Base-by-base conservation (phyloP, 768 basidiomycete genomes). In the Serpula lacrymans region DNA sequence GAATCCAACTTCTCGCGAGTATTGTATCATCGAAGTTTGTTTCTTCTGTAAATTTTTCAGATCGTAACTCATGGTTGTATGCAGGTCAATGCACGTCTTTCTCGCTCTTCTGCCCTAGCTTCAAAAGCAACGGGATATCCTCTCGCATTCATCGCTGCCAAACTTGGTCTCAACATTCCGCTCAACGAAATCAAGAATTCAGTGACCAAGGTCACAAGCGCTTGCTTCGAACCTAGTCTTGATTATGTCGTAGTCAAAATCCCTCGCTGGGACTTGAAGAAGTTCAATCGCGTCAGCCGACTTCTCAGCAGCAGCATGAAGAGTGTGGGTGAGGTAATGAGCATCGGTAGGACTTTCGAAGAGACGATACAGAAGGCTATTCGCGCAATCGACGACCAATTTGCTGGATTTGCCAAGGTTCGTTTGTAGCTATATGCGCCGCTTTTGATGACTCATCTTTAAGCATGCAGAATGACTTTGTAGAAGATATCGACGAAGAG, bases 331-430 rank as follows among this genome's bases (percentile, higher is more conserved):
- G 95, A 99, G 65, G 95, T 99, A 42, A 99, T 99, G 96, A 91
- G 89, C 51, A 98, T 99, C 50, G 95, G 95, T 11, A 74, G 95
- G 52, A 96, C 93, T 4, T 99, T 99, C 56, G 95, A 98, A 62
- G 95, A 99, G 72, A 97, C 94, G 1, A 85, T 98, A 41, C 95
- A 98, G 64, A 98, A 99, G 69, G 96, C 95, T 3, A 95, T 98
- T 47, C 74, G 95, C 24, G 86, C 92, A 3, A 96, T 99, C 52
- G 96, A 98, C 58, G 95, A 96, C 55, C 85, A 84, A 48, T 99
- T 97, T 63, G 63, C 78, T 54, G 96, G 96, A 1, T 99, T 99
- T 64, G 81, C 88, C 2, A 84, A 88, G 74, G 91, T 79, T 13
- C 20, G 58, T 72, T 40, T 3, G 60, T 44, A n/a, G 1, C 39